A percentile compares a stretch with the other conserved stretches of the same genome.
Conservation (phyloP, 176 grass and related monocot species). For the Carex pumila region DNA sequence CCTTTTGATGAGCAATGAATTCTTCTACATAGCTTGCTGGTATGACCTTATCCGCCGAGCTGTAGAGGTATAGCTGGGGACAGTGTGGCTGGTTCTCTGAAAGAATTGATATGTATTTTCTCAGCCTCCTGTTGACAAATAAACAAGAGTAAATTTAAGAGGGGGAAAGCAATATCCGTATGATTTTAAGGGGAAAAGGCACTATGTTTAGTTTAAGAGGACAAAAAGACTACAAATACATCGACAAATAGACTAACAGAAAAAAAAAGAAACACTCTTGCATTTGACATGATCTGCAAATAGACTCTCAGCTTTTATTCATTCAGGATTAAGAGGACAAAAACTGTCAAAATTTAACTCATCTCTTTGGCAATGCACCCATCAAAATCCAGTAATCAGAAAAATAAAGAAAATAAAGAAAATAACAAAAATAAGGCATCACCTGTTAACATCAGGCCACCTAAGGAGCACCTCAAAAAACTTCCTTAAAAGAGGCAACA, state of each 20-base stretch:
- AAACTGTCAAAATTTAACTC: background rate
- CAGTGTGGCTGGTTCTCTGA: constrained; percentile 60
- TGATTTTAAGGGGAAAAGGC: background rate
- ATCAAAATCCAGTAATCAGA: background rate
- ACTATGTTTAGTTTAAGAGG: background rate
- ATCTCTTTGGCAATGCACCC: background rate
- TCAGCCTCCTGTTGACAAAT: constrained; percentile 49
- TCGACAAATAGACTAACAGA: background rate
- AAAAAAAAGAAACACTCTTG: background rate
- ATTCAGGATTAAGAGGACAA: background rate
- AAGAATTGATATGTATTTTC: constrained; percentile 51
- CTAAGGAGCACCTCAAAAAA: constrained; percentile 59
- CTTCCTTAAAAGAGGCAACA: constrained; percentile 57
- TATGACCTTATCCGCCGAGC: constrained; percentile 68
- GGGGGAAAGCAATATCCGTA: background rate
- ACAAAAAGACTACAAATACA: background rate
- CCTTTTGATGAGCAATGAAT: constrained; percentile 65
- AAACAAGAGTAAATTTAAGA: background rate
- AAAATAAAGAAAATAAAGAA: background rate
- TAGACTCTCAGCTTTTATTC: background rate
- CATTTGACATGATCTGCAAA: background rate
- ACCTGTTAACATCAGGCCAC: constrained; percentile 72
- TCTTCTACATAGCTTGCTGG: constrained; percentile 51
- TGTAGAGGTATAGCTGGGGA: constrained; percentile 96
- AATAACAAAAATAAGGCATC: constrained; percentile 22